Evolutionary conservation across 805 yeast species (phyloP).

Genomic region (Yarrowia sp.): DNA sequence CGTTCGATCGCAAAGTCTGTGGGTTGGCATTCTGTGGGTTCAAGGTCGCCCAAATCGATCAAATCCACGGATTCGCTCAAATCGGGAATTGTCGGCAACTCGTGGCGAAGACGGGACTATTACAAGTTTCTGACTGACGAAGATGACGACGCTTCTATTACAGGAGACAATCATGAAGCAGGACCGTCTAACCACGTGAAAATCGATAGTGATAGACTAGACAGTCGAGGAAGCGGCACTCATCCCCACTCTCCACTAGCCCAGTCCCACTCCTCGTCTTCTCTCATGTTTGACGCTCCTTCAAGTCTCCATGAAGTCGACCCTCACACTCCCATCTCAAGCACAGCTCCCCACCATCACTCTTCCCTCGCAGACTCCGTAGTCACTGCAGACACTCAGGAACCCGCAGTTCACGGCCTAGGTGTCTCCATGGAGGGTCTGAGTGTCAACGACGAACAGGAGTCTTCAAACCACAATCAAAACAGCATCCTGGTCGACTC

Average conservation of each 20-base stretch:
- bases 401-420: background rate
- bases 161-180: background rate
- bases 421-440: conserved; percentile 28
- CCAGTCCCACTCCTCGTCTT: conserved; percentile 13
- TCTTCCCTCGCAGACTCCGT: background rate
- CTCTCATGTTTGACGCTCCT: conserved; percentile 24
- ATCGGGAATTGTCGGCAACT: conserved; percentile 20
- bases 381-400: background rate
- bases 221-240: conserved; percentile 10
- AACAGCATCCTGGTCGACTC: conserved; percentile 1
- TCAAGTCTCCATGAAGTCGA: background rate
- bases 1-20: conserved; percentile 23
- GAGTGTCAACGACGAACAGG: background rate
- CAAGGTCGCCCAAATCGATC: conserved; percentile 32
- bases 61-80: conserved; percentile 28
- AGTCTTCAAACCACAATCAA: background rate
- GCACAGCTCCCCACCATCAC: conserved; percentile 20
- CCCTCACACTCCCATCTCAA: background rate
- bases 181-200: background rate
- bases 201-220: conserved; percentile 9
- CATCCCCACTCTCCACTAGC: conserved; percentile 23
- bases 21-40: conserved; percentile 25
- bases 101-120: conserved; percentile 12
- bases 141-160: background rate
- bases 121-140: conserved; percentile 34